Evolutionary conservation across 2,329 filamentous ascomycete species (phyloP).

Genomic region (Falciphora oryzae): DNA sequence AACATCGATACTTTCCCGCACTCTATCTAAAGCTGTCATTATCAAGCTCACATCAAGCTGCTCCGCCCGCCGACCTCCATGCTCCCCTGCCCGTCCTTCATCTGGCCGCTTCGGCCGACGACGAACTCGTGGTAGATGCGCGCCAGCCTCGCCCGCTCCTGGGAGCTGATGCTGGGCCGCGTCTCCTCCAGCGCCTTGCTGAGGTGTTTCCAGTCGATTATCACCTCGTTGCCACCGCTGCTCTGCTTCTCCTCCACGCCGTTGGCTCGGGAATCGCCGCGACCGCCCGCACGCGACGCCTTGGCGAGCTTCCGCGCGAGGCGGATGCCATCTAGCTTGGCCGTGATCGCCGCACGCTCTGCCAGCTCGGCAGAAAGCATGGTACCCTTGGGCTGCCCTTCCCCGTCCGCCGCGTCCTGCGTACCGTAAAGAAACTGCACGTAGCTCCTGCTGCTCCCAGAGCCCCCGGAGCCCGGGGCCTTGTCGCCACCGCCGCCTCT

Average conservation of each 20-base stretch:
- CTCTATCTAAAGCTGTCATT: no score
- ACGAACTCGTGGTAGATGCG: slow-evolving; percentile 92
- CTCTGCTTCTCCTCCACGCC: slow-evolving; percentile 19
- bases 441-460: slow-evolving; percentile 44
- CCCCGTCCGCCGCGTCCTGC: slow-evolving; percentile 38
- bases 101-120: slow-evolving; percentile 85
- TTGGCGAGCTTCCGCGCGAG: slow-evolving; percentile 59
- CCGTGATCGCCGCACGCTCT: slow-evolving; percentile 70
- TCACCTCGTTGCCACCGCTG: slow-evolving; percentile 51
- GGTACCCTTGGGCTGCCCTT: slow-evolving; percentile 32
- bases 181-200: slow-evolving; percentile 71
- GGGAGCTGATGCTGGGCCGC: slow-evolving; percentile 71
- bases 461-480: slow-evolving; percentile 18
- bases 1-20: no score
- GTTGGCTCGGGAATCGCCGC: slow-evolving; percentile 18
- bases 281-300: slow-evolving; percentile 20
- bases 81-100: slow-evolving; percentile 86
- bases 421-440: slow-evolving; percentile 81
- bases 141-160: slow-evolving; percentile 68
- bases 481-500: slow-evolving; percentile 27
- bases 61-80: slow-evolving; percentile 89
- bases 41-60: slow-evolving; percentile 69
- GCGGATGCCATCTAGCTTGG: slow-evolving; percentile 79
- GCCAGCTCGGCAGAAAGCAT: slow-evolving; percentile 53
- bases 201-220: slow-evolving; percentile 81